These are phyloP conservation scores for Neurospora sp. DNA, from an alignment of 2,329 filamentous ascomycete genomes.

Conservation along the genomic window DNA sequence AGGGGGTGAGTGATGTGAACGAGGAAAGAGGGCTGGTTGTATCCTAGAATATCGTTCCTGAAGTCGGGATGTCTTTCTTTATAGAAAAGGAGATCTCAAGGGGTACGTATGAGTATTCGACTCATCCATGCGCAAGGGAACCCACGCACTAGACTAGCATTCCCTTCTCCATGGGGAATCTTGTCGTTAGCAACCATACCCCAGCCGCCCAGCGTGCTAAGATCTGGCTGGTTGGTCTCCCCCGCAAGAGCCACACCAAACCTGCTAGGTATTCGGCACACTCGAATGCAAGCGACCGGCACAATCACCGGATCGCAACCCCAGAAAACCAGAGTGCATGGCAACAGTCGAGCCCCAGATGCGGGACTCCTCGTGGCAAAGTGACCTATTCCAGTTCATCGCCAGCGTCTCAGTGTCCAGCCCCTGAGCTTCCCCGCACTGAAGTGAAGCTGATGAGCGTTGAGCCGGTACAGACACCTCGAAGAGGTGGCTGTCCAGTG, in stretches of 20 bases:
- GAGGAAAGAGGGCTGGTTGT: background rate
- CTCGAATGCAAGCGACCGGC: background rate
- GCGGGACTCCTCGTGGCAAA: background rate
- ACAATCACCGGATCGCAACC: background rate
- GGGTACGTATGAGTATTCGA: background rate
- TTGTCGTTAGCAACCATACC: conserved; percentile 1
- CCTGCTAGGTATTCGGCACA: background rate
- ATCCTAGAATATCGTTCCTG: background rate
- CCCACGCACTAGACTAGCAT: background rate
- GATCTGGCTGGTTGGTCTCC: background rate
- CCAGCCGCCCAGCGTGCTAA: conserved; percentile 3
- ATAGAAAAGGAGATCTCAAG: conserved; percentile 8
- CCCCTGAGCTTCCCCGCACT: background rate
- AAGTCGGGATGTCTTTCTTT: conserved; percentile 9
- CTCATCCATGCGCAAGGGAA: background rate
- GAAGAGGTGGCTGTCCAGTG: background rate
- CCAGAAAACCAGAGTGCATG: background rate
- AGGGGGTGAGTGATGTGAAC: background rate
- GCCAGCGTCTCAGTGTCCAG: background rate
- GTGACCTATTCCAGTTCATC: background rate
- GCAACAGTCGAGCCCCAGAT: background rate
- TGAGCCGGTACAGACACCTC: background rate
- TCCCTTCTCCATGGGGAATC: conserved; percentile 9
- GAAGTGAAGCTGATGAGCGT: background rate
- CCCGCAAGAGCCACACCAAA: background rate